Conservation (phyloP, 768 basidiomycete species). For the Lanmaoa pseudosensibilis region DNA sequence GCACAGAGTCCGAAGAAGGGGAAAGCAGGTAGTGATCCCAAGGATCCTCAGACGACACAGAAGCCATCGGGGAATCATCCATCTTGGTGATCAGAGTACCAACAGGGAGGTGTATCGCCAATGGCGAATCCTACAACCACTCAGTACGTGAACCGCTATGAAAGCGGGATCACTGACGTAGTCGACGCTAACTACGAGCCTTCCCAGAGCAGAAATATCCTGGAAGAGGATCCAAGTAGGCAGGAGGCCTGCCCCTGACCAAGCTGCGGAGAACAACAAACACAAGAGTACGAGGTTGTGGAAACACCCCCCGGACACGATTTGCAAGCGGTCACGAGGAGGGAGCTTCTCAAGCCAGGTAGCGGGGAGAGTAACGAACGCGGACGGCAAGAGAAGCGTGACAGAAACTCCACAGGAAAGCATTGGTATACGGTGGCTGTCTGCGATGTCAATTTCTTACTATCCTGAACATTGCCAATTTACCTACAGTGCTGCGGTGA, state of each 20-base stretch:
- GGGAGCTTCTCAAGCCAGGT: conserved; percentile 36
- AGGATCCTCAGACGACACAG: conserved; percentile 26
- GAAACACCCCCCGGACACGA: conserved; percentile 73
- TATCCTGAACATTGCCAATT: neutral
- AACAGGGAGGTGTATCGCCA: conserved; percentile 52
- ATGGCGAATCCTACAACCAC: conserved; percentile 53
- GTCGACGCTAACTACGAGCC: conserved; percentile 55
- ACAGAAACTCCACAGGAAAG: conserved; percentile 61
- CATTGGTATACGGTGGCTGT: conserved; percentile 66
- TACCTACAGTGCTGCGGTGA: conserved; percentile 72
- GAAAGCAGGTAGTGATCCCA: conserved; percentile 51
- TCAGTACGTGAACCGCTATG: conserved; percentile 4
- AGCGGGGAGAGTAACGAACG: conserved; percentile 66
- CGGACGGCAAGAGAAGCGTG: conserved; percentile 65
- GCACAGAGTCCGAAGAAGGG: conserved; percentile 6
- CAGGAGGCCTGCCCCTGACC: conserved; percentile 28
- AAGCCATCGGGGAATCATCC: conserved; percentile 57
- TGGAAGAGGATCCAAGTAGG: conserved; percentile 44
- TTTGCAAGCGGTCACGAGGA: conserved; percentile 50
- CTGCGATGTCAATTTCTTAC: neutral
- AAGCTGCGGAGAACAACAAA: conserved; percentile 41
- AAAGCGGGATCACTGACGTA: conserved; percentile 40
- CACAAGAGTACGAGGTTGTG: conserved; percentile 71
- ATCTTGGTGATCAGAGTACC: conserved; percentile 63
- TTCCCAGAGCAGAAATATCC: conserved; percentile 52